Conservation (phyloP, 2,329 filamentous ascomycete species). For the Cladosporium sp. region DNA sequence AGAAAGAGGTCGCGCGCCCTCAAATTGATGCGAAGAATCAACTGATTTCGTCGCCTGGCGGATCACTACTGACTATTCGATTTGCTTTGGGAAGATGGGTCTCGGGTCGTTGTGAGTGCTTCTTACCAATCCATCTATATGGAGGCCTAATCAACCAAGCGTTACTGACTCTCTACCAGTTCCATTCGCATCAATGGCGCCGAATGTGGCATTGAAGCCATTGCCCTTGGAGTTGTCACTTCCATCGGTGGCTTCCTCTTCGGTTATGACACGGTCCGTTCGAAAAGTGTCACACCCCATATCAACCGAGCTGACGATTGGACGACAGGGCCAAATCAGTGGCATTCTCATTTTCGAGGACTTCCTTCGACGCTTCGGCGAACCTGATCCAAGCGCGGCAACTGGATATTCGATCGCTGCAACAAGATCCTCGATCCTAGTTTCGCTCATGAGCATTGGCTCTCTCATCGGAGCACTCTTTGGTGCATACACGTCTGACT, state of each 20-base stretch:
- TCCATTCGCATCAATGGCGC: slow-evolving; percentile 12
- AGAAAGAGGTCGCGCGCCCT: neutral
- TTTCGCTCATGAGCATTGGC: slow-evolving; percentile 16
- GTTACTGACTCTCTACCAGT: neutral
- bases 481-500: slow-evolving; percentile 7
- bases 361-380: slow-evolving; percentile 12
- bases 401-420: slow-evolving; percentile 6
- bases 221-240: slow-evolving; percentile 8
- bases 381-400: neutral
- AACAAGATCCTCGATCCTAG: slow-evolving; percentile 6
- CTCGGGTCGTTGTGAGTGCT: slow-evolving; percentile 13
- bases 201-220: slow-evolving; percentile 15
- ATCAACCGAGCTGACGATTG: neutral
- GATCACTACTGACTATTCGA: neutral
- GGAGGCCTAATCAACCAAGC: neutral
- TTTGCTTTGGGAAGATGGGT: slow-evolving; percentile 7
- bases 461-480: slow-evolving; percentile 9
- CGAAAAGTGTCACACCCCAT: neutral
- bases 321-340: slow-evolving; percentile 5
- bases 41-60: neutral
- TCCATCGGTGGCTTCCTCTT: slow-evolving; percentile 16
- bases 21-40: neutral
- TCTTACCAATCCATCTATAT: neutral
- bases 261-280: slow-evolving; percentile 13
- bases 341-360: slow-evolving; percentile 13